Evolutionary conservation across 2,329 filamentous ascomycete species (phyloP), one percentile per base, ranked within the genome.

Genomic region (Fusarium devonianum): DNA sequence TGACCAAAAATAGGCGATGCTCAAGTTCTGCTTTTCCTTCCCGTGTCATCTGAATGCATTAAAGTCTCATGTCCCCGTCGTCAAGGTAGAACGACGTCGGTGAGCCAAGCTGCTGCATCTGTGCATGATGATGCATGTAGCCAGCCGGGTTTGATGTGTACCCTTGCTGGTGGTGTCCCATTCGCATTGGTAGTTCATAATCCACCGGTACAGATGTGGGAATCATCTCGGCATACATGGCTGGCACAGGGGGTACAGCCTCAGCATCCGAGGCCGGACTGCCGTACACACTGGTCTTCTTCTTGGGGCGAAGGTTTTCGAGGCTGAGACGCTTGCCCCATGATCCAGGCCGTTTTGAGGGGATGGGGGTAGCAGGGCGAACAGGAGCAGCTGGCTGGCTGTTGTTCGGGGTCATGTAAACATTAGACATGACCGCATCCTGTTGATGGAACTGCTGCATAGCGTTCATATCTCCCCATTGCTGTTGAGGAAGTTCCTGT

Each of bases 271-370:
- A 64, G 13, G 58, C 48, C 2, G 67, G 65, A 49, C 64, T 67
- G 19, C 62, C 66, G 29, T 69, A 68, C n/a, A 68, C 62, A 14
- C 59, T 65, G 10, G 63, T 55, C 58, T 71, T 71, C 64, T 72
- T 73, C 55, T 65, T 65, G 4, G 72, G 70, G 7, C 71, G 69
- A 17, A 73, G 50, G 48, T 66, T 70, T 51, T 74, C 72, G 53
- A 74, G 69, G 56, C 68, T 71, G 16, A 71, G 62, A 21, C 71
- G 60, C 38, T 71, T 69, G 11, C 69, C 68, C 72, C 72, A 74
- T 4, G 71, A 73, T 18, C 67, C 71, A 16, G 72, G 71, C 44
- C 72, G 66, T 51, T 74, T 74, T 44, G 71, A 65, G 2, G 72
- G 71, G 11, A 70, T 68, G 6, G 72, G 72, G 14, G 72, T 74